These are phyloP conservation scores for Mucor lusitanicus DNA, from an alignment of 371 early-diverging fungal species.

Conservation along the genomic window DNA sequence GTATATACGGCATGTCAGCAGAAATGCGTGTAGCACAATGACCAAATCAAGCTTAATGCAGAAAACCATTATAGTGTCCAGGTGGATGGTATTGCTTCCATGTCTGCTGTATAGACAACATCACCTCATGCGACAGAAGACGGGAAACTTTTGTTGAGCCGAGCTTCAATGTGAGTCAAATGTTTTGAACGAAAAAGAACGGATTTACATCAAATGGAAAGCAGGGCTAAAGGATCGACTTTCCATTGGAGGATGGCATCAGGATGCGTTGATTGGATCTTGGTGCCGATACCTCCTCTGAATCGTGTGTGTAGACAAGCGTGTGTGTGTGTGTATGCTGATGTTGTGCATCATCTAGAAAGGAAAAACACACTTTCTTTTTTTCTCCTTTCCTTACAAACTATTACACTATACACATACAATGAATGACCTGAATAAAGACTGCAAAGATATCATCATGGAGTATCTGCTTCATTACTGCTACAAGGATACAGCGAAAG, in stretches of 20 bases:
- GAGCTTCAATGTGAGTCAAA: neutral
- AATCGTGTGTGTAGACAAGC: neutral
- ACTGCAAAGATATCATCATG: slow-evolving; percentile 20
- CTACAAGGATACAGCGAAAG: slow-evolving; percentile 20
- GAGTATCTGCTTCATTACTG: slow-evolving; percentile 31
- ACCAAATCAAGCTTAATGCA: neutral
- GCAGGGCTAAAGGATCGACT: neutral
- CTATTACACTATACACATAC: neutral
- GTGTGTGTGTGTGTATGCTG: neutral
- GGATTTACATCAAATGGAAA: neutral
- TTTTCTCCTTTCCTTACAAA: neutral
- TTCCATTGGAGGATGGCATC: neutral
- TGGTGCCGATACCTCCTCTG: neutral
- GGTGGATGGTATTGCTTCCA: neutral
- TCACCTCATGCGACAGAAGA: neutral
- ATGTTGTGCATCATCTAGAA: neutral
- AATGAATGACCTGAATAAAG: slow-evolving; percentile 7
- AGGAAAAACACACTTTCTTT: neutral
- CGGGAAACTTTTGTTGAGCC: neutral
- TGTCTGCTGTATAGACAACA: neutral
- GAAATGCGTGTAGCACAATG: neutral
- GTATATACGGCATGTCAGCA: neutral
- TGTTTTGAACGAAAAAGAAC: neutral
- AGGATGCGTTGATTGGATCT: neutral
- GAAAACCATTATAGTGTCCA: neutral